Evolutionary conservation across 2,329 filamentous ascomycete genomes (phyloP), one percentile per base, ranked within the genome.

Genomic region (Seiridium unicorne): DNA sequence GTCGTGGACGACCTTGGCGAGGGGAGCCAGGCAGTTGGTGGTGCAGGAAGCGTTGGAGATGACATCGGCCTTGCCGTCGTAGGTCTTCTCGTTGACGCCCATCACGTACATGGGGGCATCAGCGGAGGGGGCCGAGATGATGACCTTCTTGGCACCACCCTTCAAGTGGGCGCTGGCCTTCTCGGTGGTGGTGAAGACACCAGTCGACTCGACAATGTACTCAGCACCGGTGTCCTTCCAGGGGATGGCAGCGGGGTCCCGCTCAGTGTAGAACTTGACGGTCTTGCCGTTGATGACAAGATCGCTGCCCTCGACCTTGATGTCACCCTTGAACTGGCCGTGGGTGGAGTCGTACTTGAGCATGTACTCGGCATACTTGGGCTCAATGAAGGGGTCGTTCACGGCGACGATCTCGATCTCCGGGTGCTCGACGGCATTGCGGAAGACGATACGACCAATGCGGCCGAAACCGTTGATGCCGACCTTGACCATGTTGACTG

Each of bases 61-160:
- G 79, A 99, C 89, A 73, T 92, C 84, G 79, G 95, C 87, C 78
- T 91, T 91, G 77, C 90, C 89, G 80, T 91, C 94, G 89, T 98
- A 98, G 73, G 81, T 85, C 79, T 93, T 87, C 83, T 98, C 85
- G 88, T 98, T 99, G 84, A 99, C 95, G 78, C 95, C 95, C 89
- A 97, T 96, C 77, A 99, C 95, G 88, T 96, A 99, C 95, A 99
- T 99, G 78, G 94, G 94, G 75, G 95, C 95, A 84, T 99, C 95
- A 70, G 91, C 90, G 65, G 92, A 96, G 73, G 92, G 92, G 74
- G 92, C 91, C 70, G 91, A 95, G 86, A 94, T 93, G 85, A 93
- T 82, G 79, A 93, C 94, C 89, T 96, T 96, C 92, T 97, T 97
- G 79, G 94, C 94, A 79, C 94, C 94, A 77, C 93, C 94, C 83